Percentiles rank a stretch among this genome's conserved stretches.
These are phyloP conservation scores for Pholiota molesta DNA, from an alignment of 768 basidiomycete genomes.

Conservation along the genomic window DNA sequence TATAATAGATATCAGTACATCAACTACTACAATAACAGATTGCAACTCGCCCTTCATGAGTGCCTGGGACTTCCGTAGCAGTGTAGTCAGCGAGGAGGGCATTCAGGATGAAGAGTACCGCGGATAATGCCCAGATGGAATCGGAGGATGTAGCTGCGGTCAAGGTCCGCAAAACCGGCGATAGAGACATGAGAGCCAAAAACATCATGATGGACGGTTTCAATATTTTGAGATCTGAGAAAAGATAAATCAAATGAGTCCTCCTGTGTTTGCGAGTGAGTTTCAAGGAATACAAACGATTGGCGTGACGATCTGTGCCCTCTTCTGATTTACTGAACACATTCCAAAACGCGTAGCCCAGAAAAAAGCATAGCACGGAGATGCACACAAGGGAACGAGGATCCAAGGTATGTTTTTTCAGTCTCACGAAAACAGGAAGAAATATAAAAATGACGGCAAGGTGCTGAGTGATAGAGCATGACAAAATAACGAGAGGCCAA, in stretches of 20 bases:
- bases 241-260: not conserved
- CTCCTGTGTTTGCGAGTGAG: not conserved
- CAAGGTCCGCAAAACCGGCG: slow-evolving; percentile 89
- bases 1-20: slow-evolving; percentile 31
- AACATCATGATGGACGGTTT: slow-evolving; percentile 89
- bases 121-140: slow-evolving; percentile 95
- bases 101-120: slow-evolving; percentile 80
- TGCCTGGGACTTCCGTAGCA: slow-evolving; percentile 43
- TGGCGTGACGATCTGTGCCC: slow-evolving; percentile 29
- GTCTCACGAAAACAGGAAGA: slow-evolving; percentile 74
- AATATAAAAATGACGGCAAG: slow-evolving; percentile 81
- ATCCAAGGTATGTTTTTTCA: slow-evolving; percentile 66
- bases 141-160: slow-evolving; percentile 96
- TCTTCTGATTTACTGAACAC: slow-evolving; percentile 41
- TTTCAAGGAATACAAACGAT: slow-evolving; percentile 29
- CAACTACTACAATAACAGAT: slow-evolving; percentile 10
- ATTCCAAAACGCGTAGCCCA: slow-evolving; percentile 69
- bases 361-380: slow-evolving; percentile 60
- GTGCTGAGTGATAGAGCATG: slow-evolving; percentile 84
- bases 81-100: slow-evolving; percentile 84
- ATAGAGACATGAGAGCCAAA: slow-evolving; percentile 84
- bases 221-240: slow-evolving; percentile 65
- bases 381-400: slow-evolving; percentile 70
- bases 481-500: slow-evolving; percentile 67
- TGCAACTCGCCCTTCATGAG: slow-evolving; percentile 59